Evolutionary conservation across 805 yeast species (phyloP), one percentile per base, ranked within the genome.

Genomic region (Pichia phayaonensis): DNA sequence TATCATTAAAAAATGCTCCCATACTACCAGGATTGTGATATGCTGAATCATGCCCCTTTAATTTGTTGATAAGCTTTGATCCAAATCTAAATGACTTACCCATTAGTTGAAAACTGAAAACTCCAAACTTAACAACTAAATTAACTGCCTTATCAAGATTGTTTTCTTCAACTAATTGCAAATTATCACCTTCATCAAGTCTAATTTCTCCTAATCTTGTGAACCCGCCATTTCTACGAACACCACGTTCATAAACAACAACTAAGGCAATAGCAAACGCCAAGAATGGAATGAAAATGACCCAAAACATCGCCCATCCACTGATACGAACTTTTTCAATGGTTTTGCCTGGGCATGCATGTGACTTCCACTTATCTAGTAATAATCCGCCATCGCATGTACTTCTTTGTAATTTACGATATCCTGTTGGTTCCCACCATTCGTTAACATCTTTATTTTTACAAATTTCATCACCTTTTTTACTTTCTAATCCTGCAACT

Each of bases 351-450:
- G 98, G 97, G 66, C 99, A 94, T 8, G 97, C 79, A 49, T 70
- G 74, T 3, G 85, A 73, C 20, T 70, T 74, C 65, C 81, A 77
- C 39, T 76, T 73, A 61, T 87, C 97, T 47, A 87, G 75, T 51
- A 75, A 73, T 49, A 79, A 67, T 4, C 98, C 98, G 22, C 89
- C 95, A 42, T 71, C 75, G 71, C 99, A 94, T 0, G 96, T 87
- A 13, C 94, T 83, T 50, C 86, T 64, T 1, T 96, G 94, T 26
- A 90, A 77, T 59, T 80, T 81, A 64, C 99, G 80, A 66, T 94
- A 94, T 0, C 98, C 99, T 0, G 98, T 90, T 16, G 96, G 89
- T 57, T 84, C 84, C 73, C 82, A 87, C 64, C 80, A 90, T 62
- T 87, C 90, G 54, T 82, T 71, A 1, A 75, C 74, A 42, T 73